These are phyloP conservation scores for Przewalskia tangutica DNA, from an alignment of 257 asterid genomes.

Conservation along the genomic window DNA sequence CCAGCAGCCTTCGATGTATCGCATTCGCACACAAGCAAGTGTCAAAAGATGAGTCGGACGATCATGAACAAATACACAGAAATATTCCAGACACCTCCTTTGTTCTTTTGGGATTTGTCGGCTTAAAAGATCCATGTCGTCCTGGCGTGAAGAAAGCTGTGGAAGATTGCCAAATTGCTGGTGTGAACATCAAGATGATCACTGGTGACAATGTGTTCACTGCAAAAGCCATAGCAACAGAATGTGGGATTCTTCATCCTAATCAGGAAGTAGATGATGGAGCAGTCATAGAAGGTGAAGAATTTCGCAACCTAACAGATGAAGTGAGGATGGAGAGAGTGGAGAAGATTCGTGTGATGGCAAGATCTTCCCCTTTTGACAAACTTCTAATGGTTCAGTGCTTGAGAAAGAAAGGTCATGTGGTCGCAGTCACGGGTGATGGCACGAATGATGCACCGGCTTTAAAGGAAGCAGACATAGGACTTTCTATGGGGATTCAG, in stretches of 20 bases:
- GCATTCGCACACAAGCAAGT: constrained; percentile 54
- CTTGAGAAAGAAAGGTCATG: constrained; percentile 48
- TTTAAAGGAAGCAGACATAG: constrained; percentile 57
- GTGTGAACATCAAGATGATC: constrained; percentile 63
- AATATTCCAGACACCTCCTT: constrained; percentile 24
- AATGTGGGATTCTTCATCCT: constrained; percentile 54
- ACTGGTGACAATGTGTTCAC: constrained; percentile 72
- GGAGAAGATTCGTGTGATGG: constrained; percentile 50
- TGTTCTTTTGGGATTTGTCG: constrained; percentile 42
- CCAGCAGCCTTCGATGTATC: constrained; percentile 57
- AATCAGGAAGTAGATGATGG: constrained; percentile 5
- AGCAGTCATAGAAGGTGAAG: constrained; percentile 51
- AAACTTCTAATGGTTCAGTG: constrained; percentile 67
- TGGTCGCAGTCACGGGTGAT: constrained; percentile 71
- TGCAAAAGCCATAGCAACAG: constrained; percentile 65
- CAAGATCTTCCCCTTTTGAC: constrained; percentile 71
- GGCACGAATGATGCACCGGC: constrained; percentile 74
- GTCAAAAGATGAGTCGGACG: not conserved
- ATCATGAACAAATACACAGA: not conserved
- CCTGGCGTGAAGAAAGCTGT: constrained; percentile 59
- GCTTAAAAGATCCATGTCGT: constrained; percentile 64
- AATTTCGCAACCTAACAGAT: constrained; percentile 46
- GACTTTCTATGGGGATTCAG: constrained; percentile 67
- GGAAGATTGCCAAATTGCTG: constrained; percentile 47
- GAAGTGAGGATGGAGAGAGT: constrained; percentile 52